A percentile compares a stretch with the other conserved stretches of the same genome.
Conservation (phyloP, 2,329 filamentous ascomycete species). For the Daldinia eschscholtzii region DNA sequence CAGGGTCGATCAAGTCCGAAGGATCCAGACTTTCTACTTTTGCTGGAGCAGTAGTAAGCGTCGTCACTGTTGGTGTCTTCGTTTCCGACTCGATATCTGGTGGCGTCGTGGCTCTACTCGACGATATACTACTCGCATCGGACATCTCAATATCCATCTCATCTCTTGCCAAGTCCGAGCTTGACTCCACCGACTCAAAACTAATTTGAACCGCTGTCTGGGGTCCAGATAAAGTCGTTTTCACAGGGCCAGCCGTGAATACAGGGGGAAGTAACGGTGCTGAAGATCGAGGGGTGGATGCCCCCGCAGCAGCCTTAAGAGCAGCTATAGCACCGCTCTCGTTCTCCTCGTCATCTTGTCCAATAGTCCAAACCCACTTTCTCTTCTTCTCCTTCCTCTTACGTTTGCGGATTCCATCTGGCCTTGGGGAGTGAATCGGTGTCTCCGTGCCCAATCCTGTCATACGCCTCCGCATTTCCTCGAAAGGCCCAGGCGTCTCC, state of each 20-base stretch:
- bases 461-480: constrained; percentile 72
- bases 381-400: constrained; percentile 71
- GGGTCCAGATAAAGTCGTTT: constrained; percentile 40
- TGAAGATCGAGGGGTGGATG: constrained; percentile 34
- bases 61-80: constrained; percentile 56
- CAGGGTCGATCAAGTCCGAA: constrained; percentile 48
- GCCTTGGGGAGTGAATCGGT: constrained; percentile 56
- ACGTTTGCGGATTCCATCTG: constrained; percentile 64
- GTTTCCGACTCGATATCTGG: constrained; percentile 52
- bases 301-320: constrained; percentile 53
- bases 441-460: constrained; percentile 61
- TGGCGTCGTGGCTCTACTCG: constrained; percentile 53
- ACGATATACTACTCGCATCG: constrained; percentile 58
- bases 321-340: constrained; percentile 60
- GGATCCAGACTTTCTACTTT: constrained; percentile 47
- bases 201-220: constrained; percentile 49
- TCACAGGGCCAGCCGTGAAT: constrained; percentile 14
- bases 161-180: constrained; percentile 35
- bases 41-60: constrained; percentile 16
- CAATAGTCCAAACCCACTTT: constrained; percentile 76
- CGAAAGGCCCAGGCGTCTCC: constrained; percentile 72
- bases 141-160: constrained; percentile 63
- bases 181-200: constrained; percentile 55
- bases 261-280: constrained; percentile 22
- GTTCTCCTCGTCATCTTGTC: constrained; percentile 61